These are phyloP conservation scores for Phytophthora boehmeriae DNA, from an alignment of 352 stramenopile species.

Conservation along the genomic window DNA sequence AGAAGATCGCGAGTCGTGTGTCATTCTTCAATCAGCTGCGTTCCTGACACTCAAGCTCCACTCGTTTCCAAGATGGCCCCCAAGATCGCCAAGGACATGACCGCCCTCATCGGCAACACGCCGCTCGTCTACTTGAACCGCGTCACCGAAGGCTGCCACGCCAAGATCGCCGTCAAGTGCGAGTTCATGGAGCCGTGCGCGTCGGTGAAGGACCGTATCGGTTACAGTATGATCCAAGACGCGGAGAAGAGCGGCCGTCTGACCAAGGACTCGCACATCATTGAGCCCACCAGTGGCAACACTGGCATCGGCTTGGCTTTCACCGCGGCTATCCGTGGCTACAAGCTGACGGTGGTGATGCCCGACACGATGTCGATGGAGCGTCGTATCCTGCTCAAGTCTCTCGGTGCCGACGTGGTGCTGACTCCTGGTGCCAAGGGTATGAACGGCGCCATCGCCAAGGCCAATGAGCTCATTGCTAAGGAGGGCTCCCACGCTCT, in stretches of 20 bases:
- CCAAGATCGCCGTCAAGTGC: conserved; percentile 90
- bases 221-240: conserved; percentile 85
- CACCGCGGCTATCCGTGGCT: conserved; percentile 88
- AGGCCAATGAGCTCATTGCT: conserved; percentile 77
- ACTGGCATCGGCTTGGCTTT: conserved; percentile 95
- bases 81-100: conserved; percentile 94
- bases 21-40: conserved; percentile 28
- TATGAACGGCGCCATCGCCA: conserved; percentile 81
- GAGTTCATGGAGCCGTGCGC: conserved; percentile 91
- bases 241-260: conserved; percentile 74
- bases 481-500: conserved; percentile 75
- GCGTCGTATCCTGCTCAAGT: conserved; percentile 94
- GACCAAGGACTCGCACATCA: conserved; percentile 84
- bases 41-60: not conserved
- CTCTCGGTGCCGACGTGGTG: conserved; percentile 91
- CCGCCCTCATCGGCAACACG: conserved; percentile 95
- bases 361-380: conserved; percentile 97
- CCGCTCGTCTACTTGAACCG: conserved; percentile 93
- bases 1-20: too few species aligned
- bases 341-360: conserved; percentile 95
- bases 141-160: conserved; percentile 77
- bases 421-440: conserved; percentile 90
- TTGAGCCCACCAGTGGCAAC: conserved; percentile 96
- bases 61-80: conserved; percentile 19
- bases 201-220: conserved; percentile 89